These are phyloP conservation scores for Citropsis articulata DNA, from an alignment of 345 rosid species.

Conservation along the genomic window DNA sequence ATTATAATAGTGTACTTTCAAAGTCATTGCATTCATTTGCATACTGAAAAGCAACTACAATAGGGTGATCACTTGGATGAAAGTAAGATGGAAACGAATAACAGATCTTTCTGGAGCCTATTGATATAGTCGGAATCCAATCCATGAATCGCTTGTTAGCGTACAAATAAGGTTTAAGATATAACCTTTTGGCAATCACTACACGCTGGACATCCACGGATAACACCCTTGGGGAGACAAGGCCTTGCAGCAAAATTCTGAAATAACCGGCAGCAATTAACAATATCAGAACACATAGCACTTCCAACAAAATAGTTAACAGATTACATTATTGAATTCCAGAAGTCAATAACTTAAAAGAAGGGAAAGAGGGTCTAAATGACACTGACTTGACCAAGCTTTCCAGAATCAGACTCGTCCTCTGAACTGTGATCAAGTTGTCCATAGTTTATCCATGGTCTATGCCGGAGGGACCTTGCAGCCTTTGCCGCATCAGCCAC, in stretches of 20 bases:
- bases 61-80: conserved; percentile 1
- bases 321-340: conserved; percentile 5
- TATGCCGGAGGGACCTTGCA: conserved; percentile 51
- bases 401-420: conserved; percentile 46
- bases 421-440: conserved; percentile 39
- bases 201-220: conserved; percentile 74
- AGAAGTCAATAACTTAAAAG: conserved; percentile 7
- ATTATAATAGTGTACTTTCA: not conserved
- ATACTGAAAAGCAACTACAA: not conserved
- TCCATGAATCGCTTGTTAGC: not conserved
- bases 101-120: not conserved
- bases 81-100: not conserved
- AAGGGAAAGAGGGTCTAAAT: not conserved
- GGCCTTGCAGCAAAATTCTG: conserved; percentile 50
- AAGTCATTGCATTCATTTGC: not conserved
- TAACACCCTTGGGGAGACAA: conserved; percentile 74
- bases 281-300: conserved; percentile 8
- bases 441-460: conserved; percentile 62
- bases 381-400: conserved; percentile 52
- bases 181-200: conserved; percentile 88
- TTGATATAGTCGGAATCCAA: conserved; percentile 7
- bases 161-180: conserved; percentile 5
- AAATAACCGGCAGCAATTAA: conserved; percentile 18
- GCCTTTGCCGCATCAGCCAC: conserved; percentile 33
- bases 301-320: not conserved